Base-by-base conservation (phyloP, 2,329 filamentous ascomycete genomes). In the Penicillium thymicola region DNA sequence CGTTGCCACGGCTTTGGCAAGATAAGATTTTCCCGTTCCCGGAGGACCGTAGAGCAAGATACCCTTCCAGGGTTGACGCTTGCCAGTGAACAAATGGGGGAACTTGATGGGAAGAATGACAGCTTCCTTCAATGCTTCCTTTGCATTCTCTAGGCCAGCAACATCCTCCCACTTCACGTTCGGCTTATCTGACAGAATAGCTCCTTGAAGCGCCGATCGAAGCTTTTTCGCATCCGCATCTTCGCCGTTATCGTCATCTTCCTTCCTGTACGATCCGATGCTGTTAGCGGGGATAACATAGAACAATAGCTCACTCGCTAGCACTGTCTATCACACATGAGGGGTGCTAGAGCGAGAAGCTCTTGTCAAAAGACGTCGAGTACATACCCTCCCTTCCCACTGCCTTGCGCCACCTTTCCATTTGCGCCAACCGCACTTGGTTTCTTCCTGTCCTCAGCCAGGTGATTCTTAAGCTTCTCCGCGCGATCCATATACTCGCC, bases 81-180 rank as follows among this genome's bases (percentile, higher is more conserved):
- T 97, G 63, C 94, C 94, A 54, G 90, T 90, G 73, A 99, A 99
- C 53, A 99, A 79, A 78, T 95, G 92, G 42, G 94, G 94, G 71
- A 99, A 99, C 76, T 97, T 97, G 76, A 99, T 99, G 44, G 95
- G 94, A 71, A 99, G 78, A 73, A 99, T 90, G 47, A 99, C 95
- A 2, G 94, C 95, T 79, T 99, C 94, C 76, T 99, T 99, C 65
- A 99, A 78, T 16, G 95, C 93, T 72, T 99, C 94, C 77, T 99
- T 99, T 45, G 94, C 94, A 34, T 84, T 86, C 68, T 99, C 95
- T 28, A 99, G 79, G 67, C 94, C 94, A 27, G 95, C 94, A 57
- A 99, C 94, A 74, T 99, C 94, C 73, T 99, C 94, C 94, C 94
- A 99, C 72, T 90, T 89, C 63, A 99, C 86, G 69, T 99, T 97